Evolutionary conservation across 768 basidiomycete species (phyloP).

Genomic region (Dentipellis fragilis): DNA sequence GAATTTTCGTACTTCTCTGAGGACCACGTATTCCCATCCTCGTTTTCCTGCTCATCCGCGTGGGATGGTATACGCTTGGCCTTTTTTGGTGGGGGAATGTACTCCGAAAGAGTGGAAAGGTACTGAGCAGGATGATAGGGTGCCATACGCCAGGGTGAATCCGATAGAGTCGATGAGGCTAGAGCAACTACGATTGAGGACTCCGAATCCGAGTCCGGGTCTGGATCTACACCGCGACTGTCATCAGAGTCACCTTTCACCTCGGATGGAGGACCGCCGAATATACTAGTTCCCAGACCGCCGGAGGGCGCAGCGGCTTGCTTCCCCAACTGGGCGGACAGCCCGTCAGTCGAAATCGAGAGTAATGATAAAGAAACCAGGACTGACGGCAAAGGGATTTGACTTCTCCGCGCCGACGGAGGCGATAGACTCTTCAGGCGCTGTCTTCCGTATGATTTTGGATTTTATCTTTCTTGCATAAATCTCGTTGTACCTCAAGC

Average conservation of each 20-base stretch:
- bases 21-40: conserved; percentile 45
- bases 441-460: conserved; percentile 34
- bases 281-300: conserved; percentile 59
- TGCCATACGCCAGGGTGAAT: conserved; percentile 57
- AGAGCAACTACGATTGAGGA: conserved; percentile 45
- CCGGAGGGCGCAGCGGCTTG: conserved; percentile 26
- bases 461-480: conserved; percentile 68
- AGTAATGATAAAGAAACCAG: neutral
- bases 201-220: conserved; percentile 22
- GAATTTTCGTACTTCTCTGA: conserved; percentile 78
- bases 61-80: conserved; percentile 30
- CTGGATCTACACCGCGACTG: conserved; percentile 27
- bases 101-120: conserved; percentile 67
- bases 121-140: conserved; percentile 63
- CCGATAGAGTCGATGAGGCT: conserved; percentile 40
- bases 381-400: conserved; percentile 67
- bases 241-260: conserved; percentile 14
- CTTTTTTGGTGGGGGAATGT: conserved; percentile 47
- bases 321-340: conserved; percentile 4
- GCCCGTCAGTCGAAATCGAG: neutral
- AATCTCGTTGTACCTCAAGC: conserved; percentile 56
- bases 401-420: conserved; percentile 13
- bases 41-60: conserved; percentile 28
- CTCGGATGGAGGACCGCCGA: neutral
- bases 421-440: conserved; percentile 26